A percentile compares a stretch with the other conserved stretches of the same genome.
Conservation (phyloP, 257 asterid species). For the Plantago elongata region DNA sequence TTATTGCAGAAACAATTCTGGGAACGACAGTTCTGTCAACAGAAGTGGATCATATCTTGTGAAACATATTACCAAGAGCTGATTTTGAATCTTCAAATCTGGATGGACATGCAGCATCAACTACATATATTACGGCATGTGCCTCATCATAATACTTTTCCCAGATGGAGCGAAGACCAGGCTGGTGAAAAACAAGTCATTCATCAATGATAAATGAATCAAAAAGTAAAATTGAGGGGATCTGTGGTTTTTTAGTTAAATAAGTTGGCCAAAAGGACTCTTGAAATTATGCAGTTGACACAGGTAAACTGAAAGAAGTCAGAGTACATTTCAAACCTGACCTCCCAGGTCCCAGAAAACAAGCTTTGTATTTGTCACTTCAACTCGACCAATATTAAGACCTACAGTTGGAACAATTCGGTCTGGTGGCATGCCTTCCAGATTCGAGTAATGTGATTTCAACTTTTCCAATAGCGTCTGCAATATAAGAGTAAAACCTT, state of each 20-base stretch:
- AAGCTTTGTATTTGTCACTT: conserved; percentile 68
- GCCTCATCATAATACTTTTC: conserved; percentile 85
- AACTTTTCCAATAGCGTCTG: conserved; percentile 87
- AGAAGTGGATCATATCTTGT: neutral
- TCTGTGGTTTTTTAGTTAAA: neutral
- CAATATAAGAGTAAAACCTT: conserved; percentile 20
- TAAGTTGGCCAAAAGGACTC: neutral
- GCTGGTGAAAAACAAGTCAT: conserved; percentile 29
- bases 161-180: conserved; percentile 80
- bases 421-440: conserved; percentile 89
- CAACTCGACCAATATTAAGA: conserved; percentile 86
- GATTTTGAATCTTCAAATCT: conserved; percentile 76
- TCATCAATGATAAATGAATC: conserved; percentile 8
- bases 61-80: conserved; percentile 53
- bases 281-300: neutral
- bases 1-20: neutral
- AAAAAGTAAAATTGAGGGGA: neutral
- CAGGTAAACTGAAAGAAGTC: neutral
- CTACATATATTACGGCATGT: conserved; percentile 62
- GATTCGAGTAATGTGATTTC: conserved; percentile 71
- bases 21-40: neutral
- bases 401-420: conserved; percentile 95
- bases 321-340: conserved; percentile 43
- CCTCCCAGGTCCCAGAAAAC: conserved; percentile 94
- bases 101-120: conserved; percentile 65